Base-by-base conservation (phyloP, 2,329 filamentous ascomycete genomes). In the Leptographium procerum region DNA sequence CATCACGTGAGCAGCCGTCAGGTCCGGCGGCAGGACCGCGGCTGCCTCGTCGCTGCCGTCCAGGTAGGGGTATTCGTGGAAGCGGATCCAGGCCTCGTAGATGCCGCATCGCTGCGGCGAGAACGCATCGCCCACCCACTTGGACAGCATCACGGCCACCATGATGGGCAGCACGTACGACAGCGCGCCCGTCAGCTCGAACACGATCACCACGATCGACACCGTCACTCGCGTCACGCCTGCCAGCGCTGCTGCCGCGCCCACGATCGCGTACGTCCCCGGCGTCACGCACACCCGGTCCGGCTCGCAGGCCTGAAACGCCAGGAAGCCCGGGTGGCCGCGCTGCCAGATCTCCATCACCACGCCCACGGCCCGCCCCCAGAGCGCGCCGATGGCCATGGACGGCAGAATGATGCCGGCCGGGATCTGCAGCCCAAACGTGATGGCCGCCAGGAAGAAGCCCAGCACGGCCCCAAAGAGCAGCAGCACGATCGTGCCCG, bases 141-240 rank as follows among this genome's bases (percentile, higher is more conserved):
- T 99, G 62, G 89, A 89, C 51, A 97, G 80, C 91, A 99, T 95
- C 68, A 99, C 94, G 50, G 91, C 91, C 63, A 99, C 89, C 94
- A 99, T 99, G 71, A 97, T 99, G 57, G 94, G 94, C 9, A 99
- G 83, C 54, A 99, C 92, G 69, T 97, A 97, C 1, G 91, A 95
- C 31, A 99, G 80, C 1, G 94, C 94, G 56, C 94, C 94, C 0
- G 94, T 99, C 58, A 99, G 85, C 75, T 99, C 94, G 68, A 99
- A 99, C 88, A 96, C 96, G 74, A 99, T 99, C 67, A 97, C 94
- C 5, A 99, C 92, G 64, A 99, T 96, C 14, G 91, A 96, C 13
- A 96, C 91, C 0, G 94, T 99, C 85, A 99, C 95, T 64, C 92
- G 84, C 22, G 92, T 97, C 40, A 95, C 90, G 53, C 94, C 94